Evolutionary conservation across 2,329 filamentous ascomycete species (phyloP), one percentile per base, ranked within the genome.

Genomic region (Colletotrichum navitas): DNA sequence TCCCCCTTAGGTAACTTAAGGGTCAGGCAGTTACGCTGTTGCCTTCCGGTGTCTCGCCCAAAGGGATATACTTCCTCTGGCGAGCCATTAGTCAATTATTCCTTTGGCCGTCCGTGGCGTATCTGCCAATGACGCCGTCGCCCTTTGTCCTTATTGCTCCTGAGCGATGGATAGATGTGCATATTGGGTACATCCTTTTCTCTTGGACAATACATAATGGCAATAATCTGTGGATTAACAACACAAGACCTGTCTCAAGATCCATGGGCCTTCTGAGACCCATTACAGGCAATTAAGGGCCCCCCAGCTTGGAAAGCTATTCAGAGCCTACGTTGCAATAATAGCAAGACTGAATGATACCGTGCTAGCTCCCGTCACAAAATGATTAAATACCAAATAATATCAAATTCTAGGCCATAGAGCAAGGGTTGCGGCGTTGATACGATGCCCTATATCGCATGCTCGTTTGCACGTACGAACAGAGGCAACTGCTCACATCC

Each of bases 241-340:
- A 32, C 34, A n/a, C 21, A 39, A 56, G n/a, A n/a, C 54, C 32
- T 56, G 54, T 56, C 21, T 36, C 54, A 56, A 56, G 21, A 56
- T 24, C 21, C 54, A 12, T 14, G 39, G 32, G 21, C 21, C 32
- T 36, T 11, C 18, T 39, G 34, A 56, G 54, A 36, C 14, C 32
- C 21, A 21, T 56, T 39, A 5, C 32, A 55, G 10, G 21, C 52
- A 36, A 18, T 16, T 36, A 16, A 11, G 6, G 21, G 21, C 5
- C 11, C 21, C 6, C 11, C 6, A 24, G 10, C 21, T 24, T 47
- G n/a, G 11, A 24, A 24, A 47, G 45, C 21, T 12, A 47, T 12
- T 11, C 45, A 47, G 14, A 24, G 43, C 43, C 18, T 45, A 10
- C 43, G 7, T 18, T n/a, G 43, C 43, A 10, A 47, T 11, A 1